Conservation (phyloP, 2,329 filamentous ascomycete genomes). For the Zymoseptoria crescenta region DNA sequence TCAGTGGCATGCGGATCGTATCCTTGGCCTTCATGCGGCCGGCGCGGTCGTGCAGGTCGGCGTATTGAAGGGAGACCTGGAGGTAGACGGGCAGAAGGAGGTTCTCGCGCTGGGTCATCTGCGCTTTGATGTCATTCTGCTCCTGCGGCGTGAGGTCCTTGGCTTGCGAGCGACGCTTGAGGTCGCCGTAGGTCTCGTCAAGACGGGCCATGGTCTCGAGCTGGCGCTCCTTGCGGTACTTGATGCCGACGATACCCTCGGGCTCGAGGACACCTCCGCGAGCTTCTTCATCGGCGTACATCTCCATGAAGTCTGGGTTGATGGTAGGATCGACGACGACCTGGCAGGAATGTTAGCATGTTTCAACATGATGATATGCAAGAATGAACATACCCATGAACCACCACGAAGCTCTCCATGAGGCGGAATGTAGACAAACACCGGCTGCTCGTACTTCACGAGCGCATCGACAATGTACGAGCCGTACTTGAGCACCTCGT, state of each 20-base stretch:
- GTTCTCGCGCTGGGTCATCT: conserved; percentile 81
- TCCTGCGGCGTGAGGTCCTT: conserved; percentile 64
- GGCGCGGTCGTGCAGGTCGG: conserved; percentile 91
- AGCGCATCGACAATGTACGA: conserved; percentile 98
- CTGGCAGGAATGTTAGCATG: conserved; percentile 33
- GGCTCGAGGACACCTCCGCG: conserved; percentile 97
- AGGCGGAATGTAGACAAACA: conserved; percentile 98
- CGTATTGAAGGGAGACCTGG: conserved; percentile 94
- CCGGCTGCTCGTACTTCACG: conserved; percentile 95
- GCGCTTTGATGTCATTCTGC: conserved; percentile 67
- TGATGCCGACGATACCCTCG: conserved; percentile 97
- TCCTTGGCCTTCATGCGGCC: conserved; percentile 98
- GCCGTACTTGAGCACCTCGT: conserved; percentile 98
- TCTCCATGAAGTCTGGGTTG: conserved; percentile 94
- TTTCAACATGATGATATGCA: background rate
- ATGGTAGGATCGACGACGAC: conserved; percentile 98
- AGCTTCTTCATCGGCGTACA: conserved; percentile 94
- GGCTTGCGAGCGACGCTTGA: conserved; percentile 70
- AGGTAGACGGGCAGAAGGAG: conserved; percentile 84
- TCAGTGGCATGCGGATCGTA: conserved; percentile 72
- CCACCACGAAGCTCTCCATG: conserved; percentile 95
- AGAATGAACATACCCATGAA: conserved; percentile 63
- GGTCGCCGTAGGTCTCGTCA: conserved; percentile 71
- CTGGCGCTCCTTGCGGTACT: conserved; percentile 95
- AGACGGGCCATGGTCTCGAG: conserved; percentile 94